Conservation (phyloP, 2,329 filamentous ascomycete species). For the Endocalyx cinctus region DNA sequence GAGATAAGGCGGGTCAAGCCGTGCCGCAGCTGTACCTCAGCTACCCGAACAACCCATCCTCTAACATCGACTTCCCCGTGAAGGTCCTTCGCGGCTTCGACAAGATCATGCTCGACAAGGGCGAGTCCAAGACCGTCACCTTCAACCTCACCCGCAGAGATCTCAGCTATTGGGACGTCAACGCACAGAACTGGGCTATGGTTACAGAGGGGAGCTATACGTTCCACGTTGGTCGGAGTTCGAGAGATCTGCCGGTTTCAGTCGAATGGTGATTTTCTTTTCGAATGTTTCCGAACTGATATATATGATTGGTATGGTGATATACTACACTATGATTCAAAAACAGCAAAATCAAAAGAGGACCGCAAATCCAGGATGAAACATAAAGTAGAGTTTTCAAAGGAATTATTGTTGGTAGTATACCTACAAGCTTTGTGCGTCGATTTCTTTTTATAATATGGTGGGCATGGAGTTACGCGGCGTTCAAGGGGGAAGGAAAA, state of each 20-base stretch:
- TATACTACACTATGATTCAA: too few species aligned
- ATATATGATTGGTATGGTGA: too few species aligned
- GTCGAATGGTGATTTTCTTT: conserved; percentile 20
- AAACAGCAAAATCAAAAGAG: too few species aligned
- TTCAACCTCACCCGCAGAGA: conserved; percentile 63
- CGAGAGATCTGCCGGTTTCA: conserved; percentile 20
- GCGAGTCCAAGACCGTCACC: conserved; percentile 47
- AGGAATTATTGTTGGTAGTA: too few species aligned
- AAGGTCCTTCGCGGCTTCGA: conserved; percentile 69
- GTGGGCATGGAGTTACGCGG: too few species aligned
- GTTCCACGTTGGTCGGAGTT: conserved; percentile 34
- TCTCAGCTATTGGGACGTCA: conserved; percentile 67
- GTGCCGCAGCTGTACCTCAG: conserved; percentile 45
- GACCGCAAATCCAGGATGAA: too few species aligned
- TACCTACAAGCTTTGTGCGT: too few species aligned
- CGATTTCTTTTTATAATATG: too few species aligned
- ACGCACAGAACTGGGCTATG: conserved; percentile 65
- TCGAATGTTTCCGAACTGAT: too few species aligned
- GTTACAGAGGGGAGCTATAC: conserved; percentile 40
- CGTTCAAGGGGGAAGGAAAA: too few species aligned
- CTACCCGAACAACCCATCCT: conserved; percentile 33
- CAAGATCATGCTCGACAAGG: conserved; percentile 56
- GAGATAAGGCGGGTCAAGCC: conserved; percentile 35
- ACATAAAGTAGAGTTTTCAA: too few species aligned
- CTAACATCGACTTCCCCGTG: conserved; percentile 56